These are phyloP conservation scores for Pittosporum tobira DNA, from an alignment of 129 eudicot genomes.

Conservation along the genomic window DNA sequence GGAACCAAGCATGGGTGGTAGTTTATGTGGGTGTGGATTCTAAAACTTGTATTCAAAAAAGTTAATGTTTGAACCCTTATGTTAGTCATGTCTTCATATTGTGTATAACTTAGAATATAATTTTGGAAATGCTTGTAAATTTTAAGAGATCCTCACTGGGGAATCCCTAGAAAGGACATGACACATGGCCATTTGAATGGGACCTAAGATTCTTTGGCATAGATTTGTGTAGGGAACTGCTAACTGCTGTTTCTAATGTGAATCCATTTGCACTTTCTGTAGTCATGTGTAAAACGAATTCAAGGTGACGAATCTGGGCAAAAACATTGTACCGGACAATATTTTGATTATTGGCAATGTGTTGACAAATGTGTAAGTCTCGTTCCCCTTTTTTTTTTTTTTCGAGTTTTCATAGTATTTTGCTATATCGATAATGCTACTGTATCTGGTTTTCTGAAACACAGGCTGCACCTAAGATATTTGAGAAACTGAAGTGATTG, in stretches of 20 bases:
- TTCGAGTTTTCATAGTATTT: background rate
- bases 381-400: background rate
- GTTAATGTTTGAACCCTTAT: too few relatives aligned
- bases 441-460: background rate
- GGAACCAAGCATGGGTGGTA: too few relatives aligned
- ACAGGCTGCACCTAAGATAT: conserved; percentile 73
- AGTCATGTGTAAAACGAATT: conserved; percentile 75
- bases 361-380: conserved; percentile 76
- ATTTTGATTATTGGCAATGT: conserved; percentile 84
- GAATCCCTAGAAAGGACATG: background rate
- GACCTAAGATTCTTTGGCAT: too few relatives aligned
- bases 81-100: background rate
- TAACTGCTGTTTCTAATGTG: background rate
- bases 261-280: background rate
- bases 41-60: too few relatives aligned
- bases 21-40: too few relatives aligned
- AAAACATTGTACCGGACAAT: conserved; percentile 92
- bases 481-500: conserved; percentile 49
- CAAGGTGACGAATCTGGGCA: conserved; percentile 76
- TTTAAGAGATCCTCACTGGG: background rate
- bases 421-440: background rate
- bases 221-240: background rate
- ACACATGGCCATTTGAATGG: background rate
- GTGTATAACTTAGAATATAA: background rate
- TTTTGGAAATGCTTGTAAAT: background rate